Evolutionary conservation across 2,329 filamentous ascomycete genomes (phyloP), one percentile per base, ranked within the genome.

Genomic region (Paraphoma sp.): DNA sequence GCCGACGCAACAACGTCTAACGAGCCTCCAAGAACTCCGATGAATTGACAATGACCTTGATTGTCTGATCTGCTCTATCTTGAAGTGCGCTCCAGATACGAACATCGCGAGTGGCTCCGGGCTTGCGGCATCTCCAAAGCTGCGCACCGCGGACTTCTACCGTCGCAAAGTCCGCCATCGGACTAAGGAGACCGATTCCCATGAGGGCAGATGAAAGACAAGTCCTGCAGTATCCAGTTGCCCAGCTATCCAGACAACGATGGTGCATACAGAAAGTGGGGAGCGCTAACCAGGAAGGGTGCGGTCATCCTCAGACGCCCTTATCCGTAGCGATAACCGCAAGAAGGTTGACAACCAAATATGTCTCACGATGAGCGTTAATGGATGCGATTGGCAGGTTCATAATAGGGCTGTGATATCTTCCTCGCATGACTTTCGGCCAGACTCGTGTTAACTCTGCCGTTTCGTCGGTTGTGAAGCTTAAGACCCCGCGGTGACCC

Each of bases 401-500:
- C 9, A 30, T 28, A 3, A 18, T 14, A 31, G 8, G n/a, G 23
- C 23, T 23, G 23, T 23, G 23, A 23, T 23, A 23, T 23, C 23
- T 23, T 23, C 23, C 23, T 23, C 23, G 23, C 23, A 23, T 23
- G 28, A 18, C 18, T 16, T 29, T 45, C 43, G 18, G 43, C 43
- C n/a, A 6, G 33, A 36, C 14, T 29, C 43, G 18, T 23, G 18
- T 29, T 12, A 4, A 46, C 8, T 16, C 12, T 17, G 16, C 16
- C 40, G 16, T n/a, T 42, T 42, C 3, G n/a, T 46, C 18, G 28
- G 28, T 36, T 40, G 36, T 29, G 38, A 48, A 61, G 55, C 54
- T 65, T 68, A 68, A 71, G 54, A 69, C 60, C 62, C 59, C 57
- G 63, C 59, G 54, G 36, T 23, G 41, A 14, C 57, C 59, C 58